phyloP scores from a whole-genome alignment of 2,329 filamentous ascomycete species.

The Furcasterigmium furcatum region DNA sequence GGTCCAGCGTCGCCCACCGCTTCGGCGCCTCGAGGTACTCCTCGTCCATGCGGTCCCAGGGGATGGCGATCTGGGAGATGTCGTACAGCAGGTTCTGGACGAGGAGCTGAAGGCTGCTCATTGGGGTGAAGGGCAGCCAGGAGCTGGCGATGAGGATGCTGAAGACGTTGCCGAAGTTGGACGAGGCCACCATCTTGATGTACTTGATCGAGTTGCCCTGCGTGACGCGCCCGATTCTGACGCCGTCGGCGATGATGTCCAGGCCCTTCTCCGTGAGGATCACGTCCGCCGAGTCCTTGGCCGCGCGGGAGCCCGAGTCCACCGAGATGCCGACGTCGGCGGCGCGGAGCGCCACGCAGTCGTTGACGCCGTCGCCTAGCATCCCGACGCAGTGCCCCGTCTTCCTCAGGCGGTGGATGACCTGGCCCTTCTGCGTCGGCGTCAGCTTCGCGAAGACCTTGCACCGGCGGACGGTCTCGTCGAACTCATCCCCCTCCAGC shows the following conservation, averaged over 20 bases:
- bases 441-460: constrained; percentile 23
- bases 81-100: constrained; percentile 24
- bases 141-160: constrained; percentile 21
- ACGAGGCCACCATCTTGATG: constrained; percentile 24
- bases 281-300: constrained; percentile 23
- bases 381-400: constrained; percentile 22
- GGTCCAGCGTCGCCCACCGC: constrained; percentile 19
- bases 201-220: constrained; percentile 25
- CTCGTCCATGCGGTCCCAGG: constrained; percentile 21
- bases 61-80: constrained; percentile 23
- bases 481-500: constrained; percentile 15
- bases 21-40: constrained; percentile 21
- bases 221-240: constrained; percentile 19
- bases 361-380: constrained; percentile 25
- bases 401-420: constrained; percentile 17
- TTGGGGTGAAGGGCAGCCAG: constrained; percentile 22
- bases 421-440: constrained; percentile 19
- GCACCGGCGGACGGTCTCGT: constrained; percentile 17
- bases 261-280: constrained; percentile 24
- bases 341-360: constrained; percentile 21
- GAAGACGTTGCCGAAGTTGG: constrained; percentile 26
- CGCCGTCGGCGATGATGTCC: constrained; percentile 19
- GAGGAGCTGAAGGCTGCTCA: constrained; percentile 21
- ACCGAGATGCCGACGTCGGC: constrained; percentile 24
- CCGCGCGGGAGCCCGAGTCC: constrained; percentile 21